Evolutionary conservation across 2,329 filamentous ascomycete species (phyloP).

Genomic region (Claviceps paspali): DNA sequence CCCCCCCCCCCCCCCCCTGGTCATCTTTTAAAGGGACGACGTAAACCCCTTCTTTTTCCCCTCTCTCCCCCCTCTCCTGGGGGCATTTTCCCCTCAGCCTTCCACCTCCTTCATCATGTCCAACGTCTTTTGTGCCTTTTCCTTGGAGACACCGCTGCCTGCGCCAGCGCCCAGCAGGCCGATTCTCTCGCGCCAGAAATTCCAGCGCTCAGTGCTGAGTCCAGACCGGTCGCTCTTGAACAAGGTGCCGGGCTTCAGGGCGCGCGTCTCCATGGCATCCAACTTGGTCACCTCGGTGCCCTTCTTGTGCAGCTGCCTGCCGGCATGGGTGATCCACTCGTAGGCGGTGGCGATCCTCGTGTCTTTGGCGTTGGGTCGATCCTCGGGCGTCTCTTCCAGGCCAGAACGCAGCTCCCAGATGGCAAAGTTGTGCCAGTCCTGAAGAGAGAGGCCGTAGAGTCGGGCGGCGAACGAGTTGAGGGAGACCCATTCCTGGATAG

Average conservation of each 20-base stretch:
- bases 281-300: constrained; percentile 7
- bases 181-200: constrained; percentile 17
- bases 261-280: constrained; percentile 9
- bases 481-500: constrained; percentile 14
- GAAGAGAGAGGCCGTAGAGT: constrained; percentile 11
- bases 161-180: constrained; percentile 9
- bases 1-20: too few relatives aligned
- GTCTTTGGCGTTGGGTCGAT: constrained; percentile 8
- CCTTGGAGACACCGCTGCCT: constrained; percentile 9
- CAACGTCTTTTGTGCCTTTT: constrained; percentile 9
- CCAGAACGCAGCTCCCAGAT: constrained; percentile 16
- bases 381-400: constrained; percentile 14
- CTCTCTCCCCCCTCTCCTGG: too few relatives aligned
- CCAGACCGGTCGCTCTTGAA: constrained; percentile 10
- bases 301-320: constrained; percentile 11
- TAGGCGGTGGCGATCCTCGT: constrained; percentile 10
- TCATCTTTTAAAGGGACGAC: too few relatives aligned
- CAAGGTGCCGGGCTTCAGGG: constrained; percentile 10
- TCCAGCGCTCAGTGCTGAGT: constrained; percentile 14
- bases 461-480: constrained; percentile 20
- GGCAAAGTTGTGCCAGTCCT: constrained; percentile 14
- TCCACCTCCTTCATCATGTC: constrained; percentile 12
- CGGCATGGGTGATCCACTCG: constrained; percentile 18
- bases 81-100: neutral
- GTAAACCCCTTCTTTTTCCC: too few relatives aligned